Evolutionary conservation across 2,329 filamentous ascomycete species (phyloP).

Genomic region (Cylindrodendrum hubeiense): DNA sequence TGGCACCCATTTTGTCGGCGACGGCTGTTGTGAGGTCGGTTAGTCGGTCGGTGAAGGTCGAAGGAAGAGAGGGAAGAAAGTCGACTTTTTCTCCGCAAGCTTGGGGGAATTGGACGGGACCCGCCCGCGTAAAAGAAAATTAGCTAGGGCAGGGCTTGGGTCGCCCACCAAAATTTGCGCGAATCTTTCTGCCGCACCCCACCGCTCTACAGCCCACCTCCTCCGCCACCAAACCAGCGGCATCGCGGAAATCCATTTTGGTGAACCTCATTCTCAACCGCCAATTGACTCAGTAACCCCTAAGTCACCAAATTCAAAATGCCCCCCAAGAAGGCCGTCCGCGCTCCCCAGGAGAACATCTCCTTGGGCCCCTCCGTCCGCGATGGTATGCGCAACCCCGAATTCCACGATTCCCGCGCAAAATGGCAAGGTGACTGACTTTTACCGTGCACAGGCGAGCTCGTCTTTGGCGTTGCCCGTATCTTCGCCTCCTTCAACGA

Average conservation of each 20-base stretch:
- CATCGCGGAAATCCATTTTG: conserved; percentile 43
- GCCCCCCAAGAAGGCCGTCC: conserved; percentile 92
- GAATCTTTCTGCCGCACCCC: conserved; percentile 52
- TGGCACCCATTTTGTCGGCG: conserved; percentile 60
- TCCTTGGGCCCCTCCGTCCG: conserved; percentile 96
- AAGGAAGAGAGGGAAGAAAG: conserved; percentile 20
- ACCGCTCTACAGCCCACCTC: conserved; percentile 49
- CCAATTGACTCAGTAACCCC: conserved; percentile 52
- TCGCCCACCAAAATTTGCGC: conserved; percentile 38
- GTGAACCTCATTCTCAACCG: conserved; percentile 50
- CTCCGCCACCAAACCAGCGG: conserved; percentile 42
- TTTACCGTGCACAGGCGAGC: conserved; percentile 74
- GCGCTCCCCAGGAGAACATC: conserved; percentile 95
- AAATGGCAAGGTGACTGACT: conserved; percentile 29
- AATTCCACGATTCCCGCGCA: conserved; percentile 1
- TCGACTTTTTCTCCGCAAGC: conserved; percentile 32
- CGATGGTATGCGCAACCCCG: conserved; percentile 75
- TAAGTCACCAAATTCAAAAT: conserved; percentile 71
- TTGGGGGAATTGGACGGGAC: conserved; percentile 27
- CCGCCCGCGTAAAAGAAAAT: conserved; percentile 30
- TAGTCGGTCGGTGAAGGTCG: conserved; percentile 48
- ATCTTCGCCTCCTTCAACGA: conserved; percentile 96
- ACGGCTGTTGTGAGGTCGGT: conserved; percentile 54
- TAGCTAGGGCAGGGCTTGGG: conserved; percentile 51
- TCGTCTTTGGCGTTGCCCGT: conserved; percentile 97